Evolutionary conservation across 148 eudicot species (phyloP), one percentile per base, ranked within the genome.

Genomic region (Cornus kousa): DNA sequence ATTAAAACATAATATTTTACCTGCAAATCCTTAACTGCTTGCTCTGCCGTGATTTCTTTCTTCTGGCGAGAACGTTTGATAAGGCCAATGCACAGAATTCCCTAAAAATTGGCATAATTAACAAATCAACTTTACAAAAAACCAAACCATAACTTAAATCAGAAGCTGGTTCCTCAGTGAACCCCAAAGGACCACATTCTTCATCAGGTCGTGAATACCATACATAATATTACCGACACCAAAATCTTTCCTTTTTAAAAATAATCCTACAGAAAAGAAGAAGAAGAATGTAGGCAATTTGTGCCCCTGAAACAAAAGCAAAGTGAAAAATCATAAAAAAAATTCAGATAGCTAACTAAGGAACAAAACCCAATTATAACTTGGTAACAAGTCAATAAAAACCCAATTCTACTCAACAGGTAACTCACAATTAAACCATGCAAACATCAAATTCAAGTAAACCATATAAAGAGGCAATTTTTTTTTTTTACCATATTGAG

Each of bases 11-110:
- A 23, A 73, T 35, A 71, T 60, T 62, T 78, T 86, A 93, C 98
- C 92, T 90, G 87, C 46, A 96, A 87, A 89, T 93, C 98, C 81
- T 80, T 89, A 22, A 83, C 82, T 59, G 98, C 92, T 83, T 93
- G 95, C 48, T 82, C 91, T 82, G 89, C 85, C 53, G 97, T 81
- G 67, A 77, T 77, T 88, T 89, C 90, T 85, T 90, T 85, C 78
- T 86, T 82, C 84, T 88, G 91, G 71, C 93, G 97, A 84, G 91
- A 87, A 81, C 99, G 98, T 82, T 93, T 96, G 80, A 93, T 76
- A 77, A 59, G 67, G 23, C 99, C 99, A 82, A 96, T 88, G 86
- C 99, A 96, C 16, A 94, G 72, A 65, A 94, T 24, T 83, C 97
- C 98, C 98, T 94, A 88, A 67, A 78, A 76, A 17, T 31, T 60